Evolutionary conservation across 2,329 filamentous ascomycete species (phyloP), one percentile per base, ranked within the genome.

Genomic region (Diaporthe sp.): DNA sequence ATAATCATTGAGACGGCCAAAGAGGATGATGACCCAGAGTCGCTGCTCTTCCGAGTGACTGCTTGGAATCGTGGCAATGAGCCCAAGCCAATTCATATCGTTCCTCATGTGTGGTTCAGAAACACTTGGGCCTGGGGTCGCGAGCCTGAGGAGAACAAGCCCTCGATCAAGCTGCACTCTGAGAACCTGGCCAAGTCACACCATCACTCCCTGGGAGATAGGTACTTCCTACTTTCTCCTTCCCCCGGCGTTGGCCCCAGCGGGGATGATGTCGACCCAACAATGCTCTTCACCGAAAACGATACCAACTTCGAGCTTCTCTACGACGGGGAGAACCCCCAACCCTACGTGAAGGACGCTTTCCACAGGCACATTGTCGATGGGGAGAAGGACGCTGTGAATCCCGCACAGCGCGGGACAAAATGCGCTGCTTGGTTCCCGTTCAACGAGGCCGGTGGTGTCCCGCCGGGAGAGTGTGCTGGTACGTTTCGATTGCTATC

Each of bases 61-160:
- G 96, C 96, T 60, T 98, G 97, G 93, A 98, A 98, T 83, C 92
- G 97, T 80, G 96, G 97, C 22, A 94, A 95, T 9, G 95, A 98
- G 72, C 92, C 95, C 19, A 96, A 97, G 19, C 96, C 95, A 31
- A 87, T 98, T 73, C 97, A 98, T 84, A 98, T 98, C 81, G 88
- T 98, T 58, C 96, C 96, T 12, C 97, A 98, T 76, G 92, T 98
- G 71, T 98, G 96, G 95, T 98, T 98, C 87, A 92, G 96, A 78
- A 98, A 98, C 84, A 98, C 96, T 4, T 98, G 97, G 97, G 91
- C 94, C 53, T 98, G 96, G 96, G 96, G 96, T 31, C 91, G 94
- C 78, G 94, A 98, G 81, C 83, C 91, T 15, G 87, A 89, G 42
- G 91, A 94, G 70, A 92, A 93, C 83, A 98, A 97, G 85, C 97